Conservation (phyloP, 1,284 basidiomycete species). For the Vanrija sp. region DNA sequence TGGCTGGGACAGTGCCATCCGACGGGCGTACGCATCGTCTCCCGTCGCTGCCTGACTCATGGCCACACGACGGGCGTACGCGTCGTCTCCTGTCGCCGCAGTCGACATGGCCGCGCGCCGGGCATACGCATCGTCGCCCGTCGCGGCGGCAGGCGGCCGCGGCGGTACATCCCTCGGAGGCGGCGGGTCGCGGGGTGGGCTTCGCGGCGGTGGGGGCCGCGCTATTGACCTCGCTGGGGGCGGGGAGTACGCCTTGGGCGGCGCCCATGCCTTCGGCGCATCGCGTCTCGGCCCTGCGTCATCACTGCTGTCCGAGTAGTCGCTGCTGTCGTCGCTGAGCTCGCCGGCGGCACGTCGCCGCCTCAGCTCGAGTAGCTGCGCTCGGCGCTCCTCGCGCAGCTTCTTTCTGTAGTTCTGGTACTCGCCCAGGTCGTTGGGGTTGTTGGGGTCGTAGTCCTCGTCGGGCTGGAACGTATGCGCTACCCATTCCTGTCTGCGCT, state of each 20-base stretch:
- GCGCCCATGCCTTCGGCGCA: conserved; percentile 45
- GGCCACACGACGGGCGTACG: conserved; percentile 36
- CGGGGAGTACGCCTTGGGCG: conserved; percentile 37
- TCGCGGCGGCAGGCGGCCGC: conserved; percentile 7
- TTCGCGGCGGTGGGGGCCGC: background rate
- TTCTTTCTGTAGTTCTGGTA: conserved; percentile 43
- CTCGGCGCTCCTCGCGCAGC: conserved; percentile 32
- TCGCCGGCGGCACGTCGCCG: conserved; percentile 27
- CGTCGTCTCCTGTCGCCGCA: conserved; percentile 30
- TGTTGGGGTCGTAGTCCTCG: conserved; percentile 46
- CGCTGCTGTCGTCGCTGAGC: conserved; percentile 34
- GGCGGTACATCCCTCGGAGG: background rate
- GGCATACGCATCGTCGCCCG: conserved; percentile 30
- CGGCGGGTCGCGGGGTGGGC: background rate
- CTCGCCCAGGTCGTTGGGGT: conserved; percentile 48
- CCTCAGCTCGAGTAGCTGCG: conserved; percentile 23
- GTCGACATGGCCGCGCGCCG: conserved; percentile 28
- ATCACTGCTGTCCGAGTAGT: conserved; percentile 43
- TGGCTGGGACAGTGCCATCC: conserved; percentile 21
- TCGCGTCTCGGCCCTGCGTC: conserved; percentile 40
- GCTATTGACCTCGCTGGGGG: conserved; percentile 6
- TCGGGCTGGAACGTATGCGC: conserved; percentile 43
- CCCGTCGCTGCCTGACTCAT: conserved; percentile 5
- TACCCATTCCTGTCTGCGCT: conserved; percentile 20
- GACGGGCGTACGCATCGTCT: conserved; percentile 29